A percentile compares a stretch with the other conserved stretches of the same genome.
Conservation (phyloP, 352 stramenopile species). For the Pythium sp. region DNA sequence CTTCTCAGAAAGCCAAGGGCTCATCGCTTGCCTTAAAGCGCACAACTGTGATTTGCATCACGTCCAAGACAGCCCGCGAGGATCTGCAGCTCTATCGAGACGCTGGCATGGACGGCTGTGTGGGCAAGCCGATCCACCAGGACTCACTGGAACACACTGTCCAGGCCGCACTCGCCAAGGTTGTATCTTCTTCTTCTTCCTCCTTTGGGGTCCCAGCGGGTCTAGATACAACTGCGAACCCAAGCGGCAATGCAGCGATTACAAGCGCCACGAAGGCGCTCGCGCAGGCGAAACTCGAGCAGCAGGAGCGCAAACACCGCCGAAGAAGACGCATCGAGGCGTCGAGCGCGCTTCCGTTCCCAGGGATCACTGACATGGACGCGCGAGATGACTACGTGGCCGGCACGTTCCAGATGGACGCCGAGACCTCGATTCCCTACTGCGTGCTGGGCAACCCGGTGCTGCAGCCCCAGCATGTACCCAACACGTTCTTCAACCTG, state of each 20-base stretch:
- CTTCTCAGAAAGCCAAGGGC: background rate
- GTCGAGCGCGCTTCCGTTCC: conserved; percentile 40
- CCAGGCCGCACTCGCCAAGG: conserved; percentile 61
- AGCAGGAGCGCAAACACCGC: conserved; percentile 32
- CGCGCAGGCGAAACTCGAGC: conserved; percentile 40
- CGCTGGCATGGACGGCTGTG: conserved; percentile 89
- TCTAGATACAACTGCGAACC: background rate
- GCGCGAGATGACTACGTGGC: conserved; percentile 45
- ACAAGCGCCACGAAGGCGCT: conserved; percentile 37
- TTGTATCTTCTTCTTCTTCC: background rate
- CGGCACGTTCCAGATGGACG: conserved; percentile 89
- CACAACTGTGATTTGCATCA: conserved; percentile 77
- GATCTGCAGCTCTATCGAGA: conserved; percentile 89
- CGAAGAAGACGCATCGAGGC: conserved; percentile 39
- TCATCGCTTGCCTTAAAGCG: conserved; percentile 12
- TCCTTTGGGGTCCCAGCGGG: background rate
- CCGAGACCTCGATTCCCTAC: conserved; percentile 91
- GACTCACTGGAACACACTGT: conserved; percentile 76
- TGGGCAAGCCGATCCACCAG: conserved; percentile 75
- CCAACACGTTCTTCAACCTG: conserved; percentile 90
- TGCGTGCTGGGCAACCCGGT: conserved; percentile 73
- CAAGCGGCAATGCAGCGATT: conserved; percentile 19
- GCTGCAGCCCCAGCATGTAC: conserved; percentile 14
- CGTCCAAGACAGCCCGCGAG: conserved; percentile 41
- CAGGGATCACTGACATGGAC: conserved; percentile 45